Evolutionary conservation across 441 rosid genomes (phyloP).

Genomic region (Croton laevigatus): DNA sequence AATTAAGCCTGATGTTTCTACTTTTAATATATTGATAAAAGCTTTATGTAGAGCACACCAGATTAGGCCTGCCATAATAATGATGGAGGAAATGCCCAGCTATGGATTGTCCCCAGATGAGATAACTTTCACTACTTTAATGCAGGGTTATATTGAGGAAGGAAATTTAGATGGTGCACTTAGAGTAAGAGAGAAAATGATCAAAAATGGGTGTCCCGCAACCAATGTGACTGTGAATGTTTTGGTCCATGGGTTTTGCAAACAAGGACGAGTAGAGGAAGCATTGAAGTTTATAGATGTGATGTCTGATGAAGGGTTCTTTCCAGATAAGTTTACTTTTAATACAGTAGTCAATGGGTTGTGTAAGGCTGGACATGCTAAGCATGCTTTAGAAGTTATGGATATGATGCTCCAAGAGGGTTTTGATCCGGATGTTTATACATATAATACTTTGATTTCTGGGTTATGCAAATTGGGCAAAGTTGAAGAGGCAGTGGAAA

Average conservation of each 20-base stretch:
- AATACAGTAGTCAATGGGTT: slow-evolving; percentile 81
- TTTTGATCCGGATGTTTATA: slow-evolving; percentile 73
- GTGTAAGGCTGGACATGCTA: slow-evolving; percentile 72
- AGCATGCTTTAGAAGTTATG: slow-evolving; percentile 77
- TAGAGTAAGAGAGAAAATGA: slow-evolving; percentile 65
- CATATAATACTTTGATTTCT: slow-evolving; percentile 76
- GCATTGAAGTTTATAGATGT: slow-evolving; percentile 63
- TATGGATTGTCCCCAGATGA: slow-evolving; percentile 71
- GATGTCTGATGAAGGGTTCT: slow-evolving; percentile 62
- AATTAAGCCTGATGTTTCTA: slow-evolving; percentile 72
- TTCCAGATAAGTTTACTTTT: slow-evolving; percentile 73
- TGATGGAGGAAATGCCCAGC: slow-evolving; percentile 87
- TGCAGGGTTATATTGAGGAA: slow-evolving; percentile 85
- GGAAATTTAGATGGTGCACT: slow-evolving; percentile 76
- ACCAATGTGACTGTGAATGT: slow-evolving; percentile 75
- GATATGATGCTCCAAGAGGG: slow-evolving; percentile 89
- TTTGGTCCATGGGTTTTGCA: slow-evolving; percentile 82
- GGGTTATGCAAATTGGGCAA: slow-evolving; percentile 84
- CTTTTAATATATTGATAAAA: slow-evolving; percentile 77
- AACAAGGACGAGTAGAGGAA: slow-evolving; percentile 66
- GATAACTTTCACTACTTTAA: slow-evolving; percentile 77
- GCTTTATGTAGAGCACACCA: slow-evolving; percentile 89
- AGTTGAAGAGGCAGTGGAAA: slow-evolving; percentile 71
- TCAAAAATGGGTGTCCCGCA: slow-evolving; percentile 45
- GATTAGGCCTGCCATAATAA: slow-evolving; percentile 70